Base-by-base conservation (phyloP, 495 filamentous ascomycete genomes). In the Neurospora sp. region DNA sequence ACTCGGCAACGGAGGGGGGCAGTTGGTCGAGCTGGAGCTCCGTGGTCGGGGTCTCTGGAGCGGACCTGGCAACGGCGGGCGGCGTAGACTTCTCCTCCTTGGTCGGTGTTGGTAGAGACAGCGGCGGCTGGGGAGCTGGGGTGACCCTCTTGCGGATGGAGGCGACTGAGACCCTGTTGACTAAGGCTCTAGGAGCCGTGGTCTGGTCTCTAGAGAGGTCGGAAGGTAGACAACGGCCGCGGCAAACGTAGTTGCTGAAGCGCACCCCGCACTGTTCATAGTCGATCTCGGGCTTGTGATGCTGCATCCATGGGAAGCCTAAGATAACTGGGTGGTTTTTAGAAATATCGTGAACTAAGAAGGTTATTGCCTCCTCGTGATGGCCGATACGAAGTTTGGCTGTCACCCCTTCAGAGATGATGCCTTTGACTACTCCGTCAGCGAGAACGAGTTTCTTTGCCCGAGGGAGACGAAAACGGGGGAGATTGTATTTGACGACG, bases 181-280 rank as follows among this genome's bases (percentile, higher is more conserved):
- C 5, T 0, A 41, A 3, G 5, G 40, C 40, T 16, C 40, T 0
- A 16, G 14, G 40, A 1, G 40, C 12, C 6, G 0, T 2, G 0
- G 40, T 41, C 6, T 41, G 12, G 1, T 41, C 11, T 0, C 6
- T 41, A 0, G 40, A 1, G 14, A 41, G 14, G 1, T 41, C 40
- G 10, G 3, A 1, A 40, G 39, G 14, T 0, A 41, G 1, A 16
- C 14, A 41, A 1, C 40, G 40, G 40, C 40, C 12, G 6, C 40
- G 40, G 40, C 40, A 41, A 14, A 1, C 1, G 0, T 4, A 5
- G 39, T 16, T 0, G 3, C 1, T 20, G 3, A 46, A 46, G 3
- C 0, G 2, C 7, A 46, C 0, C 0, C 8, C 0, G 0, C 8
- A 20, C 7, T 20, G 1, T 0, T 46, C 3, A 0, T 46, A 46